Base-by-base conservation (phyloP, 352 stramenopile species). In the Phytopythium sindhum region DNA sequence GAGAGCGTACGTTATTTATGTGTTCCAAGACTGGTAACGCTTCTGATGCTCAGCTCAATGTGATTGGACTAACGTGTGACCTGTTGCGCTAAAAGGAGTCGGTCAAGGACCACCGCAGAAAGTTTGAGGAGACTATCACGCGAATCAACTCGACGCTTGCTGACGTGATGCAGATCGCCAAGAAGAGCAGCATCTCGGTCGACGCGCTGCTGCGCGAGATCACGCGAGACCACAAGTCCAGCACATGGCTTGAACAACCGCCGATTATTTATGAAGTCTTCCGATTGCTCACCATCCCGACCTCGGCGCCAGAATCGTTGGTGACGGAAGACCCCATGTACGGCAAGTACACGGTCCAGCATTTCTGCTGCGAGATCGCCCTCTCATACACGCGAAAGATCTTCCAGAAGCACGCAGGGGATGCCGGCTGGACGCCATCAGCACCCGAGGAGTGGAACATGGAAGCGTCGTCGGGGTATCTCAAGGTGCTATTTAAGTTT, bases 401-500 rank as follows among this genome's bases (percentile, higher is more conserved):
- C 53, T 95, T 93, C 53, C 72, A 90, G 66, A 90, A 80, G 60
- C 74, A 68, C 26, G 67, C 71, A 33, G 73, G 71, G 33, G 65
- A 61, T 26, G 64, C 62, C 17, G 78, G 66, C 2, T 83, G 77
- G 75, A 72, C 71, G 31, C 66, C 72, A 47, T 69, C 75, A 4
- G 50, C 62, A 19, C 52, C 56, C 1, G 81, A 92, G 45, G 74
- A 73, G 9, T 78, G 85, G 37, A 84, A 95, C 50, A 26, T 82
- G 4, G 72, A 76, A 17, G 74, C 63, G 59, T 81, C 78, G 26
- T 74, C 69, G 1, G 74, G 75, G 33, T 95, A 94, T 57, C 68
- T 95, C 47, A 94, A 92, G 57, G 84, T 94, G 19, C 70, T 95
- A 7, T 93, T 93, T 61, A 89, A 88, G 33, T 95, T 95, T 63